A percentile compares a stretch with the other conserved stretches of the same genome.
phyloP scores from a whole-genome alignment of 2,329 filamentous ascomycete species.

The Torrubiellomyces zombiae region DNA sequence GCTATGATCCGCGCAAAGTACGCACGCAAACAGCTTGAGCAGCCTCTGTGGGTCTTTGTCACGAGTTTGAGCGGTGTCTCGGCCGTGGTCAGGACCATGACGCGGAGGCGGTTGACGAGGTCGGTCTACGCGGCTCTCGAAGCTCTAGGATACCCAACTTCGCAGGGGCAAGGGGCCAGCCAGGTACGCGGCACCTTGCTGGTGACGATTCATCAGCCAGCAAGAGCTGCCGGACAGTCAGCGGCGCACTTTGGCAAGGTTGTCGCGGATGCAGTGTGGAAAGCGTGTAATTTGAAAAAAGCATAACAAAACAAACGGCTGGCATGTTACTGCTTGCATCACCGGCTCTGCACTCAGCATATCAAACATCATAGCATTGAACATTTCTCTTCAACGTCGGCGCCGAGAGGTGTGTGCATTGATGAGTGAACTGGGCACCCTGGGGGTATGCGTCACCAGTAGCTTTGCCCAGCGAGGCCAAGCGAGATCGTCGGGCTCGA shows the following conservation, averaged over 20 bases:
- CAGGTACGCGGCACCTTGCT: slow-evolving; percentile 12
- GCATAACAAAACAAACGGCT: too few species aligned
- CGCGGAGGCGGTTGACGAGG: slow-evolving; percentile 10
- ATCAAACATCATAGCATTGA: too few species aligned
- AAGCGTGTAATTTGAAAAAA: too few species aligned
- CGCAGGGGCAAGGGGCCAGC: slow-evolving; percentile 3
- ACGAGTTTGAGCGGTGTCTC: slow-evolving; percentile 4
- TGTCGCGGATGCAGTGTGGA: slow-evolving; percentile 6
- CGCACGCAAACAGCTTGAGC: slow-evolving; percentile 9
- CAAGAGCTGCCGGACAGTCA: slow-evolving; percentile 5
- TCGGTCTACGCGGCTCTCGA: slow-evolving; percentile 13
- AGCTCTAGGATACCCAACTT: slow-evolving; percentile 9
- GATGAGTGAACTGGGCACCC: too few species aligned
- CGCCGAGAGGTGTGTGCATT: too few species aligned
- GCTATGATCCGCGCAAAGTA: slow-evolving; percentile 11
- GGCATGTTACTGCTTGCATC: too few species aligned
- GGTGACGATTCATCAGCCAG: slow-evolving; percentile 7
- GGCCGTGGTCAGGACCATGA: slow-evolving; percentile 11
- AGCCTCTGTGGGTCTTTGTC: slow-evolving; percentile 17
- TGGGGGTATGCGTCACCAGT: too few species aligned
- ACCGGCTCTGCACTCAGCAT: too few species aligned
- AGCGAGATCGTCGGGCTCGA: too few species aligned
- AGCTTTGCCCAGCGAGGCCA: too few species aligned
- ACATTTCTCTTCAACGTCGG: too few species aligned
- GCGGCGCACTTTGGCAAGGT: slow-evolving; percentile 7